phyloP scores from a whole-genome alignment of 495 filamentous ascomycete species.

The Lindgomyces ingoldianus region DNA sequence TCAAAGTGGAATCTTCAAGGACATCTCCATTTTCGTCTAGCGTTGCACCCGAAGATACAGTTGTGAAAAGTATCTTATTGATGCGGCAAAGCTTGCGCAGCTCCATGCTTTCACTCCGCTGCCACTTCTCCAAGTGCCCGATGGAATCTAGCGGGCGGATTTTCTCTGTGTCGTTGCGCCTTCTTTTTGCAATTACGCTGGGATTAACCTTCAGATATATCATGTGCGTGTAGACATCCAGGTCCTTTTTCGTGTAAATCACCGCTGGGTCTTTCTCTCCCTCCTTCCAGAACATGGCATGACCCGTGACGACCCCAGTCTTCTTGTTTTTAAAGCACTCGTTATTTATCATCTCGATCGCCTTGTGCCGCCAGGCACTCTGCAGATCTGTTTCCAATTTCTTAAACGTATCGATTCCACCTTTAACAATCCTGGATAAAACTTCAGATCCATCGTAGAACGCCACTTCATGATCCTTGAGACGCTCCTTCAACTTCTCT shows the following conservation, averaged over 20 bases:
- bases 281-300: slow-evolving; percentile 61
- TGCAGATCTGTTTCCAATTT: not conserved
- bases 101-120: slow-evolving; percentile 52
- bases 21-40: slow-evolving; percentile 36
- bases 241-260: slow-evolving; percentile 54
- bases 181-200: slow-evolving; percentile 45
- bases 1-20: slow-evolving; percentile 41
- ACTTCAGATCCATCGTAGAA: not conserved
- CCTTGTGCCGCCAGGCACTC: slow-evolving; percentile 14
- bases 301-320: slow-evolving; percentile 58
- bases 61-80: slow-evolving; percentile 51
- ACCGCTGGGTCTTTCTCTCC: slow-evolving; percentile 43
- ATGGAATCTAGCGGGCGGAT: slow-evolving; percentile 45
- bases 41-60: slow-evolving; percentile 32
- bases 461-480: not conserved
- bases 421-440: not conserved
- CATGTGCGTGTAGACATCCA: slow-evolving; percentile 60
- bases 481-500: not conserved
- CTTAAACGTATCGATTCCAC: not conserved
- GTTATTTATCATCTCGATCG: slow-evolving; percentile 53
- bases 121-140: slow-evolving; percentile 55
- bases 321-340: slow-evolving; percentile 46
- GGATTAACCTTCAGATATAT: slow-evolving; percentile 57
- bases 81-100: slow-evolving; percentile 53
- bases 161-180: slow-evolving; percentile 46